A percentile compares a stretch with the other conserved stretches of the same genome.
Conservation (phyloP, 2,329 filamentous ascomycete genomes). For the Trichoderma asperellum region DNA sequence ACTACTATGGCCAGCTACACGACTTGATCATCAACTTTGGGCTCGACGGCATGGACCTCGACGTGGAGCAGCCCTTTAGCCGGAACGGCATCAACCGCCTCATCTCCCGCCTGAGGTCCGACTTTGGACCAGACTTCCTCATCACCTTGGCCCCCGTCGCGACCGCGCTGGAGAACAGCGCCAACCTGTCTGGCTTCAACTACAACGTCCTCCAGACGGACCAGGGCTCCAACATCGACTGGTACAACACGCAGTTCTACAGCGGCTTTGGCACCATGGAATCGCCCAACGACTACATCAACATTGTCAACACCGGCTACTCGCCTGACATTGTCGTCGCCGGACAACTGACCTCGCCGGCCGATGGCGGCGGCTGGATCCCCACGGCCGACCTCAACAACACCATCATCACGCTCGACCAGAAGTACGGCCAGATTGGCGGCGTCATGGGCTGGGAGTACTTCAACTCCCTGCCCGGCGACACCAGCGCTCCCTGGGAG, state of each 20-base stretch:
- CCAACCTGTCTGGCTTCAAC: constrained; percentile 77
- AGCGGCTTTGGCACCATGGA: constrained; percentile 73
- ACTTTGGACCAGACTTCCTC: constrained; percentile 71
- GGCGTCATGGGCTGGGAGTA: constrained; percentile 94
- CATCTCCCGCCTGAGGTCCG: constrained; percentile 65
- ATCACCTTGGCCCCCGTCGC: constrained; percentile 81
- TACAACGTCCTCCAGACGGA: constrained; percentile 72
- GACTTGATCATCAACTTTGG: constrained; percentile 62
- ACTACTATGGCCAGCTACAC: constrained; percentile 72
- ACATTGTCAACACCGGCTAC: constrained; percentile 65
- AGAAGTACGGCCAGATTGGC: constrained; percentile 68
- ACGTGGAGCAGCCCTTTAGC: constrained; percentile 76
- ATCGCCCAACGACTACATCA: constrained; percentile 48
- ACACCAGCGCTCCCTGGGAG: constrained; percentile 64
- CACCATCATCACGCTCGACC: constrained; percentile 47
- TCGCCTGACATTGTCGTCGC: constrained; percentile 71
- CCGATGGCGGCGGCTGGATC: constrained; percentile 55
- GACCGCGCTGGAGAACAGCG: constrained; percentile 62
- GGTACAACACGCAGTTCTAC: constrained; percentile 91
- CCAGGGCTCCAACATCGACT: constrained; percentile 66
- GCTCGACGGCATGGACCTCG: constrained; percentile 72
- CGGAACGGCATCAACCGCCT: constrained; percentile 67
- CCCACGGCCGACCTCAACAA: constrained; percentile 49
- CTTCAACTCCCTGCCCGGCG: constrained; percentile 66
- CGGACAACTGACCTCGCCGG: constrained; percentile 74